Evolutionary conservation across 192 early-diverging fungal genomes (phyloP).

Genomic region (Podila epicladia): DNA sequence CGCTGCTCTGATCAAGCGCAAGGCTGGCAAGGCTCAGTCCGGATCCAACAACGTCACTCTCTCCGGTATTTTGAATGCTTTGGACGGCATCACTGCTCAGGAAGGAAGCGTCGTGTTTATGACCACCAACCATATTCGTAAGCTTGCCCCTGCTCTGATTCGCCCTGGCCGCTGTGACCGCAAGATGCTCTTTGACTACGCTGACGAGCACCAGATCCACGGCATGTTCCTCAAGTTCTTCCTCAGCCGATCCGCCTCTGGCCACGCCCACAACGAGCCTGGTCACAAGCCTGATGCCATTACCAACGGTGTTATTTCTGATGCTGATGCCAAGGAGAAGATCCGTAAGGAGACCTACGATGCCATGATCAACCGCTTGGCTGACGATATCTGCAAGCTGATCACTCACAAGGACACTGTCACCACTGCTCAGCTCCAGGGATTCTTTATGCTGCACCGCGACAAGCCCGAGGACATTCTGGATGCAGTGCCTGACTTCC

Average conservation of each 20-base stretch:
- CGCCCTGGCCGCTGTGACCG: slow-evolving; percentile 65
- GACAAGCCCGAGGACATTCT: slow-evolving; percentile 43
- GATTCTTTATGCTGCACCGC: slow-evolving; percentile 51
- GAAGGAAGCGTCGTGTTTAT: slow-evolving; percentile 62
- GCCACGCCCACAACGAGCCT: slow-evolving; percentile 1
- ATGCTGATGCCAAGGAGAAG: slow-evolving; percentile 28
- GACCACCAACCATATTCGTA: slow-evolving; percentile 59
- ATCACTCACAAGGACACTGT: slow-evolving; percentile 28
- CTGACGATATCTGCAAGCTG: slow-evolving; percentile 24
- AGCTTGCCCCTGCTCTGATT: slow-evolving; percentile 58
- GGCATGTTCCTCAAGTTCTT: slow-evolving; percentile 57
- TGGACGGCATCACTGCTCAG: slow-evolving; percentile 62
- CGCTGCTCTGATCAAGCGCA: slow-evolving; percentile 24
- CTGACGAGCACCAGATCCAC: slow-evolving; percentile 52
- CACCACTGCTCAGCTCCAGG: slow-evolving; percentile 48
- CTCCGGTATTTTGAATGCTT: slow-evolving; percentile 57
- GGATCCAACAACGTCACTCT: slow-evolving; percentile 50
- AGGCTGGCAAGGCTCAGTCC: slow-evolving; percentile 35
- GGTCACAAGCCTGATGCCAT: background rate
- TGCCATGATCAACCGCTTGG: slow-evolving; percentile 31
- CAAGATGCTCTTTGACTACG: slow-evolving; percentile 61
- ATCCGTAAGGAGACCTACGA: slow-evolving; percentile 38
- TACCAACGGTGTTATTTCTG: background rate
- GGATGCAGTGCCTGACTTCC: slow-evolving; percentile 34
- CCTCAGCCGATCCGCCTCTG: slow-evolving; percentile 34